A percentile compares a stretch with the other conserved stretches of the same genome.
phyloP scores from a whole-genome alignment of 2,329 filamentous ascomycete genomes.

The Fusarium incarnatum region DNA sequence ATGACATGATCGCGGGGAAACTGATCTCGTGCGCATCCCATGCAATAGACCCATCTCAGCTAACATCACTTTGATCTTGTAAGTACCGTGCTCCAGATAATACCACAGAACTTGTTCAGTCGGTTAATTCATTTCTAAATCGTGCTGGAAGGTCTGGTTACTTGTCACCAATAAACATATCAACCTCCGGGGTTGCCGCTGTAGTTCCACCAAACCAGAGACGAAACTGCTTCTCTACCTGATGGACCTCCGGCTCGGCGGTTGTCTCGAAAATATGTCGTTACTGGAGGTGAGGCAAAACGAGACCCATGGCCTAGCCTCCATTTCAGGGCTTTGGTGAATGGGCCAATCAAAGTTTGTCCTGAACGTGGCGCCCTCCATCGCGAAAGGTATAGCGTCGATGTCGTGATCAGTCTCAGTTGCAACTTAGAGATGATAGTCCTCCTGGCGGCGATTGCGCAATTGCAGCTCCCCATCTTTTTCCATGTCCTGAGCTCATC shows the following conservation, averaged over 20 bases:
- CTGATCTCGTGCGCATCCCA: slow-evolving; percentile 36
- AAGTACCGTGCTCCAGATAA: background rate
- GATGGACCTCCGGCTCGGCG: slow-evolving; percentile 44
- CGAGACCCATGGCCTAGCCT: slow-evolving; percentile 43
- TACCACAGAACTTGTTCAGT: background rate
- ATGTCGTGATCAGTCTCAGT: slow-evolving; percentile 63
- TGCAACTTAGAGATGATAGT: slow-evolving; percentile 47
- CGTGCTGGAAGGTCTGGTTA: background rate
- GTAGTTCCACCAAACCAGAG: slow-evolving; percentile 17
- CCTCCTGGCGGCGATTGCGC: slow-evolving; percentile 53
- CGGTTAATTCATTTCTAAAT: slow-evolving; percentile 25
- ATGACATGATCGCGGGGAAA: slow-evolving; percentile 46
- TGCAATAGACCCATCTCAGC: slow-evolving; percentile 17
- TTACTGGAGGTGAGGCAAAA: slow-evolving; percentile 41
- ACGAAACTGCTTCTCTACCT: slow-evolving; percentile 33
- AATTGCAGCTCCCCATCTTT: slow-evolving; percentile 49
- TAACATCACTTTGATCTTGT: slow-evolving; percentile 3
- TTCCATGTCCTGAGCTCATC: slow-evolving; percentile 39
- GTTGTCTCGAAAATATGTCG: slow-evolving; percentile 36
- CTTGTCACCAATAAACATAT: background rate
- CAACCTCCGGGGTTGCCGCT: slow-evolving; percentile 29
- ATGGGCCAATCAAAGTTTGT: slow-evolving; percentile 52
- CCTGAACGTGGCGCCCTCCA: slow-evolving; percentile 43
- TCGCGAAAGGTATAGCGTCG: slow-evolving; percentile 64
- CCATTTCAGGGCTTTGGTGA: slow-evolving; percentile 37